Percentiles rank a stretch among this genome's conserved stretches.
phyloP scores from a whole-genome alignment of 2,329 filamentous ascomycete species.

The Didymella sp. region DNA sequence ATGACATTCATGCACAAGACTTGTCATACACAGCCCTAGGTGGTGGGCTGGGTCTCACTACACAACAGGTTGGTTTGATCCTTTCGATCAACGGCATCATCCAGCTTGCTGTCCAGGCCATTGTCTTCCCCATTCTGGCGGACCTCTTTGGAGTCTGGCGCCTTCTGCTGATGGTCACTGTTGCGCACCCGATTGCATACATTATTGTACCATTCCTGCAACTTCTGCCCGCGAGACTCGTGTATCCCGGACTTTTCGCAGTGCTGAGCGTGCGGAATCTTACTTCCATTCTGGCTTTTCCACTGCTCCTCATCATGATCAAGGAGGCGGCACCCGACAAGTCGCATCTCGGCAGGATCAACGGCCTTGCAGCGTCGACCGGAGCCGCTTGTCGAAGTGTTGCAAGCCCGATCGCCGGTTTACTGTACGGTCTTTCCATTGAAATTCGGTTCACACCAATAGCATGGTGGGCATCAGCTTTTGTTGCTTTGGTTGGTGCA shows the following conservation, averaged over 20 bases:
- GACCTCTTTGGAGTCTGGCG: constrained; percentile 71
- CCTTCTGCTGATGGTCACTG: constrained; percentile 68
- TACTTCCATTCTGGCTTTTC: constrained; percentile 72
- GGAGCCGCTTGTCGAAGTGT: constrained; percentile 75
- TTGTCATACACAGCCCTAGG: constrained; percentile 48
- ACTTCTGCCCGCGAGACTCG: constrained; percentile 60
- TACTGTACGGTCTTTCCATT: constrained; percentile 69
- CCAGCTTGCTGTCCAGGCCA: constrained; percentile 74
- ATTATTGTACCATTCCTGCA: constrained; percentile 73
- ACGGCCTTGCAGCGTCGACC: constrained; percentile 73
- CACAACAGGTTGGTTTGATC: constrained; percentile 71
- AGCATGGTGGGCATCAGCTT: constrained; percentile 66
- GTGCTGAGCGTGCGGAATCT: constrained; percentile 71
- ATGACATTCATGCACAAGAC: constrained; percentile 40
- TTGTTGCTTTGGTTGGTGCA: constrained; percentile 63
- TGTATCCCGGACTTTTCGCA: constrained; percentile 70
- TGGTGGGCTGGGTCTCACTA: constrained; percentile 71
- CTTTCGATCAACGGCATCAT: constrained; percentile 74
- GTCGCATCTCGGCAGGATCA: constrained; percentile 71
- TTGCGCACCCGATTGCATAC: constrained; percentile 72
- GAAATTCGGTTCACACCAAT: constrained; percentile 65
- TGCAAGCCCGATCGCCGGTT: constrained; percentile 71
- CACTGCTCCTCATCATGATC: constrained; percentile 72
- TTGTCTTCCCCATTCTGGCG: constrained; percentile 72
- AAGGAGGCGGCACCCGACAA: constrained; percentile 73